These are phyloP conservation scores for Acacia concinna DNA, from an alignment of 331 rosid genomes.

Conservation along the genomic window DNA sequence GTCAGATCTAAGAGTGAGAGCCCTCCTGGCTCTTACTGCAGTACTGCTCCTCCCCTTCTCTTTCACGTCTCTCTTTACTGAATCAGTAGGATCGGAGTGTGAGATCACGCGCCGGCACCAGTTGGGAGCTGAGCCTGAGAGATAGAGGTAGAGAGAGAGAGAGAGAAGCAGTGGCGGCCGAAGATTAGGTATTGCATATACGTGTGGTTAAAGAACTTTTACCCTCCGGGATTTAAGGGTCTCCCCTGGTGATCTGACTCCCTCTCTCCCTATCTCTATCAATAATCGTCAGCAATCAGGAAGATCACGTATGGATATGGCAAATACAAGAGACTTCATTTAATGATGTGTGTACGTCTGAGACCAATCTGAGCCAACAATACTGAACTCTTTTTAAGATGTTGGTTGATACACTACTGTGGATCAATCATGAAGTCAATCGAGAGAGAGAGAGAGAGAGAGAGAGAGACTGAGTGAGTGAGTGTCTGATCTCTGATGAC, in stretches of 20 bases:
- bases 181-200: background rate
- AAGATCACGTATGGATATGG: background rate
- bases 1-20: conserved; percentile 45
- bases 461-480: too few species aligned
- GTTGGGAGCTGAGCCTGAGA: background rate
- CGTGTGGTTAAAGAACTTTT: background rate
- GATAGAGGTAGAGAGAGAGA: too few species aligned
- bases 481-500: too few species aligned
- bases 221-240: conserved; percentile 47
- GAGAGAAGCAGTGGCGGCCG: background rate
- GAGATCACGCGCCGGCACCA: conserved; percentile 31
- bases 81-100: background rate
- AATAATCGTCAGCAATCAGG: background rate
- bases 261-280: background rate
- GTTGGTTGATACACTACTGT: too few species aligned
- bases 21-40: background rate
- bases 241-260: too few species aligned
- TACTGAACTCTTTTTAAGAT: background rate
- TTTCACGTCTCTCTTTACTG: conserved; percentile 14
- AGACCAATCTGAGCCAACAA: background rate
- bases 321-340: background rate
- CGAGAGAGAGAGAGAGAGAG: too few species aligned
- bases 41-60: background rate
- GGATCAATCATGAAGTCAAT: background rate
- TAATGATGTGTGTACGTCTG: background rate